A percentile compares a stretch with the other conserved stretches of the same genome.
phyloP scores from a whole-genome alignment of 2,329 filamentous ascomycete species.

The Coniella lustricola region DNA sequence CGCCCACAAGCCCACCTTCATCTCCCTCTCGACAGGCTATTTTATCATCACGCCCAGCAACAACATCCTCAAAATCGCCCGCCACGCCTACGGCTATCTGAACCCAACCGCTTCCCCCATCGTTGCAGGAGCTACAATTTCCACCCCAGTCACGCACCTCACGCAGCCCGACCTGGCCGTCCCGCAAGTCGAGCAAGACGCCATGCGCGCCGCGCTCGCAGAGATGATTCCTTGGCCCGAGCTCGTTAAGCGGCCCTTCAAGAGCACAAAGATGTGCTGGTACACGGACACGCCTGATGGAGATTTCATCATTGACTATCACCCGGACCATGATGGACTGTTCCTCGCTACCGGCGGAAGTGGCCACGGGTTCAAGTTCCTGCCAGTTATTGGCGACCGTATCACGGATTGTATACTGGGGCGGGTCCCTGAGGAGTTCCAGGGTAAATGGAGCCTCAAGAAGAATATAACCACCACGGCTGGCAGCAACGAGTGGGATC shows the following conservation, averaged over 20 bases:
- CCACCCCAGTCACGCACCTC: slow-evolving; percentile 39
- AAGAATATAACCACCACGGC: slow-evolving; percentile 27
- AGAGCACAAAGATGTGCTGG: slow-evolving; percentile 62
- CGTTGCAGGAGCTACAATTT: slow-evolving; percentile 21
- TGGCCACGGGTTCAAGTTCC: slow-evolving; percentile 63
- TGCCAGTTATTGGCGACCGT: slow-evolving; percentile 58
- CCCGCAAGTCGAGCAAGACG: slow-evolving; percentile 52
- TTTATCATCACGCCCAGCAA: slow-evolving; percentile 67
- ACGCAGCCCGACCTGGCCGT: slow-evolving; percentile 35
- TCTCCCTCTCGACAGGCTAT: slow-evolving; percentile 64
- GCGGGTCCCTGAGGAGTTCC: slow-evolving; percentile 42
- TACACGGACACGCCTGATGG: slow-evolving; percentile 67
- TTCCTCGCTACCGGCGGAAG: slow-evolving; percentile 59
- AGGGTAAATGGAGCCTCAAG: slow-evolving; percentile 58
- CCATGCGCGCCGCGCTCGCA: slow-evolving; percentile 53
- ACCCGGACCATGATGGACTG: slow-evolving; percentile 52
- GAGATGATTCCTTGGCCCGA: slow-evolving; percentile 52
- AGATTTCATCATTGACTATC: slow-evolving; percentile 65
- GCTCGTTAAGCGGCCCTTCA: slow-evolving; percentile 54
- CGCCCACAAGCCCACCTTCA: slow-evolving; percentile 59
- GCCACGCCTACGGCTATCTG: slow-evolving; percentile 63
- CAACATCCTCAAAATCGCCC: slow-evolving; percentile 59
- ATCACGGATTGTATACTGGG: slow-evolving; percentile 49
- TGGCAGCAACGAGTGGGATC: slow-evolving; percentile 22
- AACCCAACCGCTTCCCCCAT: slow-evolving; percentile 36